These are phyloP conservation scores for Aspergillus vadensis DNA, from an alignment of 2,329 filamentous ascomycete species.

Conservation along the genomic window DNA sequence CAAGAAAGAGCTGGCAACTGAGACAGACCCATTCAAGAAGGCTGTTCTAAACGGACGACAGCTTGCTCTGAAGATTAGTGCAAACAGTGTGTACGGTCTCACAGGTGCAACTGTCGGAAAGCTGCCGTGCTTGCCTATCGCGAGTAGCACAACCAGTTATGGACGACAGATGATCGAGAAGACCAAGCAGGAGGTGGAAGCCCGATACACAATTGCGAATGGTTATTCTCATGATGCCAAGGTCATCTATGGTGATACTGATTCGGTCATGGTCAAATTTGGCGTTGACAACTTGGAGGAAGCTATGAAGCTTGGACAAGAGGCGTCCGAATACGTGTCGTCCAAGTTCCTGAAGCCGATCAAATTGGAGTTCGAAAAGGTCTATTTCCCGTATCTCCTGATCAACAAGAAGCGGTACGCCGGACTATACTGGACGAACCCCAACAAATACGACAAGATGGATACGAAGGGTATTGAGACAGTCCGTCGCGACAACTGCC, in stretches of 20 bases:
- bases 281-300: conserved; percentile 83
- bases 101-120: conserved; percentile 97
- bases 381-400: conserved; percentile 94
- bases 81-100: conserved; percentile 96
- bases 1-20: conserved; percentile 82
- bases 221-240: conserved; percentile 93
- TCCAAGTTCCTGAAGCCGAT: conserved; percentile 94
- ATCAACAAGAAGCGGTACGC: conserved; percentile 99
- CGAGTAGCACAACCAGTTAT: conserved; percentile 94
- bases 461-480: conserved; percentile 99
- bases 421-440: conserved; percentile 94
- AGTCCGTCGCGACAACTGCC: conserved; percentile 92
- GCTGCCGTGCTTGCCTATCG: conserved; percentile 89
- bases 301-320: conserved; percentile 92
- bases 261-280: conserved; percentile 99
- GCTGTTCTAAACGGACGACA: conserved; percentile 97
- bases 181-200: conserved; percentile 94
- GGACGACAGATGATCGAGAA: conserved; percentile 99
- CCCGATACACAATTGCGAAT: conserved; percentile 85
- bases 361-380: conserved; percentile 98
- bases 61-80: conserved; percentile 91
- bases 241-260: conserved; percentile 98
- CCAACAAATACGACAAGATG: conserved; percentile 98
- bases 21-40: conserved; percentile 96
- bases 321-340: conserved; percentile 86